Conservation (phyloP, 2,329 filamentous ascomycete genomes). For the Xylariales sp. region DNA sequence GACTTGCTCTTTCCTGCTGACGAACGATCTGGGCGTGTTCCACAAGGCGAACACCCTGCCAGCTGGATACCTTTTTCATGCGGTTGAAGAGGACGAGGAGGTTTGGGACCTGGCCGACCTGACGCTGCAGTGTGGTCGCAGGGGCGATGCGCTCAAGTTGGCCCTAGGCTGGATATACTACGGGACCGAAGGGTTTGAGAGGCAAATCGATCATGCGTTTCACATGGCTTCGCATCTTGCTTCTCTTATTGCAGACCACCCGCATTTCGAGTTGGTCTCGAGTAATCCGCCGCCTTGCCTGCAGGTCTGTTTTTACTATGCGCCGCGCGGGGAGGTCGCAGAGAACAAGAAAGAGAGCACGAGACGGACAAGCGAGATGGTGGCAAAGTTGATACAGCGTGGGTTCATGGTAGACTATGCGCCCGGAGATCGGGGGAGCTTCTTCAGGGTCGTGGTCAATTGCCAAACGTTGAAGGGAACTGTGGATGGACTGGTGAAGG, state of each 20-base stretch:
- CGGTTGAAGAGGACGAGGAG: slow-evolving; percentile 40
- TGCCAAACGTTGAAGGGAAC: slow-evolving; percentile 48
- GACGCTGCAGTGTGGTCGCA: slow-evolving; percentile 86
- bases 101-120: slow-evolving; percentile 88
- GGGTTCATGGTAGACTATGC: slow-evolving; percentile 60
- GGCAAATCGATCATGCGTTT: slow-evolving; percentile 69
- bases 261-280: slow-evolving; percentile 67
- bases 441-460: slow-evolving; percentile 58
- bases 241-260: slow-evolving; percentile 45
- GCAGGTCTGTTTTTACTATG: slow-evolving; percentile 93
- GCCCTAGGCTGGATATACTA: slow-evolving; percentile 89
- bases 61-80: slow-evolving; percentile 82
- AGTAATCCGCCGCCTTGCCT: slow-evolving; percentile 78
- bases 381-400: slow-evolving; percentile 39
- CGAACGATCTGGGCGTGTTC: slow-evolving; percentile 70
- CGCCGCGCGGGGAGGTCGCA: slow-evolving; percentile 48
- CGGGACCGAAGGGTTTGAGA: slow-evolving; percentile 67
- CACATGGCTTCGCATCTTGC: slow-evolving; percentile 66
- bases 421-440: slow-evolving; percentile 50
- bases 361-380: slow-evolving; percentile 43
- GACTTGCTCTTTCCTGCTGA: slow-evolving; percentile 86
- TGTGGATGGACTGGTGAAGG: slow-evolving; percentile 31
- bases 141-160: slow-evolving; percentile 81
- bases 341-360: slow-evolving; percentile 42
- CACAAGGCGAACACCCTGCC: slow-evolving; percentile 80